Percentiles rank a stretch among this genome's conserved stretches.
Evolutionary conservation across 2,329 filamentous ascomycete genomes (phyloP).

Genomic region (Pestalotiopsis sp.): DNA sequence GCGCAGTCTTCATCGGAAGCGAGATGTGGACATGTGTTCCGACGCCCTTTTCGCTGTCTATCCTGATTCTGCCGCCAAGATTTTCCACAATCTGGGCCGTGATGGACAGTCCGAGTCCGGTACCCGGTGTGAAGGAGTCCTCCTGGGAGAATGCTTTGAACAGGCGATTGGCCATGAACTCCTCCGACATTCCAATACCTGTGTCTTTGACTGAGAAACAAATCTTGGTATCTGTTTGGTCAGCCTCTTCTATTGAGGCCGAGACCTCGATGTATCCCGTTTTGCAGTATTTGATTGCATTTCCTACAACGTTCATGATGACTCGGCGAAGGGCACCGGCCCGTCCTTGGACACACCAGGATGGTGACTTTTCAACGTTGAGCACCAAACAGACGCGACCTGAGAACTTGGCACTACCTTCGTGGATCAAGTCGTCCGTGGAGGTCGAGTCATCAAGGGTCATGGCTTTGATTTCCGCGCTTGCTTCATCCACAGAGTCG

Average conservation of each 20-base stretch:
- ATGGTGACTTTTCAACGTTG: conserved; percentile 48
- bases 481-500: conserved; percentile 25
- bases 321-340: conserved; percentile 55
- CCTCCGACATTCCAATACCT: conserved; percentile 65
- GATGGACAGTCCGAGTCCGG: conserved; percentile 67
- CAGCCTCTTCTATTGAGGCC: conserved; percentile 29
- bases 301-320: conserved; percentile 66
- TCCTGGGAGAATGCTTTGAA: conserved; percentile 71
- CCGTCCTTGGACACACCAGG: conserved; percentile 58
- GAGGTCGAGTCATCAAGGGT: background rate
- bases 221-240: conserved; percentile 47
- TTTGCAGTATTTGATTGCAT: conserved; percentile 63
- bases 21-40: conserved; percentile 57
- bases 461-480: conserved; percentile 48
- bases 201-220: conserved; percentile 61
- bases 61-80: conserved; percentile 21
- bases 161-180: conserved; percentile 62
- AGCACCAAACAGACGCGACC: conserved; percentile 46
- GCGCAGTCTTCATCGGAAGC: conserved; percentile 35
- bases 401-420: background rate
- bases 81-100: conserved; percentile 55
- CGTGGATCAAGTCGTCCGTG: conserved; percentile 30
- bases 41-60: conserved; percentile 43
- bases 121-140: conserved; percentile 60
- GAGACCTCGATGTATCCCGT: conserved; percentile 32